A percentile compares a stretch with the other conserved stretches of the same genome.
These are phyloP conservation scores for Lineolata rhizophorae DNA, from an alignment of 495 filamentous ascomycete genomes.

Conservation along the genomic window DNA sequence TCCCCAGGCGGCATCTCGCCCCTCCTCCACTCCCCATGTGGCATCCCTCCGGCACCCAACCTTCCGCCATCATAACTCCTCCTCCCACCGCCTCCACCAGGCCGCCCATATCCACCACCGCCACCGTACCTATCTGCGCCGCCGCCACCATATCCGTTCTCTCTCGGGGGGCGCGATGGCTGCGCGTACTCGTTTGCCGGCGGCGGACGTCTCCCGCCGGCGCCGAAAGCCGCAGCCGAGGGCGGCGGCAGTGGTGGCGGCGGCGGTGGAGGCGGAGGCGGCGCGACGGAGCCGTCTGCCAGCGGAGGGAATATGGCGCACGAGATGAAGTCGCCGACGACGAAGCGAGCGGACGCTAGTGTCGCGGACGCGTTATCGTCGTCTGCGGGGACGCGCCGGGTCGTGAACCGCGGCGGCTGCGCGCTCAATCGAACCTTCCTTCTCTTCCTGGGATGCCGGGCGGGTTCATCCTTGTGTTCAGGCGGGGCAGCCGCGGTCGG, in stretches of 20 bases:
- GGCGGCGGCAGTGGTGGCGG: slow-evolving; percentile 19
- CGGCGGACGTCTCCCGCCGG: slow-evolving; percentile 11
- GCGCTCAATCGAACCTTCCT: too few relatives aligned
- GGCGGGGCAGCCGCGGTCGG: too few relatives aligned
- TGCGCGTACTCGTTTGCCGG: neutral
- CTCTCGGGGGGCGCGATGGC: slow-evolving; percentile 2
- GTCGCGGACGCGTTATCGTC: slow-evolving; percentile 48
- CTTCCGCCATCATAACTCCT: too few relatives aligned
- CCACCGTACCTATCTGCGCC: too few relatives aligned
- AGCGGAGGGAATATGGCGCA: slow-evolving; percentile 60
- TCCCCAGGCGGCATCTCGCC: slow-evolving; percentile 33
- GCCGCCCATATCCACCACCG: slow-evolving; percentile 20
- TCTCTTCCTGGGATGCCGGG: too few relatives aligned
- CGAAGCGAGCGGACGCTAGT: slow-evolving; percentile 51
- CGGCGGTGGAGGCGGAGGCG: slow-evolving; percentile 22
- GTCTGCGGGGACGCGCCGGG: slow-evolving; percentile 3
- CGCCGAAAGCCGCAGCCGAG: slow-evolving; percentile 13
- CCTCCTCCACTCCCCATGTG: slow-evolving; percentile 35
- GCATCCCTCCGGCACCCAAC: slow-evolving; percentile 12
- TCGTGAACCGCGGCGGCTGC: too few relatives aligned
- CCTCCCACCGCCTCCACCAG: slow-evolving; percentile 6
- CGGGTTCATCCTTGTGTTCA: slow-evolving; percentile 10
- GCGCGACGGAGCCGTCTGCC: slow-evolving; percentile 49
- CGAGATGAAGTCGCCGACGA: slow-evolving; percentile 73
- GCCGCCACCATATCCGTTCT: slow-evolving; percentile 14